A percentile compares a stretch with the other conserved stretches of the same genome.
These are phyloP conservation scores for Fraxinus paxiana DNA, from an alignment of 305 asterid genomes.

Conservation along the genomic window DNA sequence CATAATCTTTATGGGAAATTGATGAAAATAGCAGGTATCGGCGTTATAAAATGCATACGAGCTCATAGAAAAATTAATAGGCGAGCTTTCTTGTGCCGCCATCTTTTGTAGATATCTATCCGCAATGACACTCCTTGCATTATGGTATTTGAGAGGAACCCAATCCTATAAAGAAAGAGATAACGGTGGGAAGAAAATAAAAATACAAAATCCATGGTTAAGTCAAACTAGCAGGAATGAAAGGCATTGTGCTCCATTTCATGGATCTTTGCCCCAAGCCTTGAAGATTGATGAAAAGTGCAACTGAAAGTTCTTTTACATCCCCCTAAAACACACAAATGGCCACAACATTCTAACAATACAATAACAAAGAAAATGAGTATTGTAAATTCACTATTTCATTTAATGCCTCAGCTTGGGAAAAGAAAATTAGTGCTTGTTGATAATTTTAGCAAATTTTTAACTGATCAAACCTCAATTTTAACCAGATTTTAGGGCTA, in stretches of 20 bases:
- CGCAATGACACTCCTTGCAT: conserved; percentile 49
- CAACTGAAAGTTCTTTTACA: neutral
- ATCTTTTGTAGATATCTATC: conserved; percentile 44
- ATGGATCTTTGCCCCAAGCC: neutral
- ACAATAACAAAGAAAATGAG: conserved; percentile 8
- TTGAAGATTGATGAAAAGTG: neutral
- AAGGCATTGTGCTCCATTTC: neutral
- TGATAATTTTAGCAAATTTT: neutral
- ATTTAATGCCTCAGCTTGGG: neutral
- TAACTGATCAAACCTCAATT: neutral
- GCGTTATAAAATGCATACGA: conserved; percentile 38
- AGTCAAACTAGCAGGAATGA: neutral
- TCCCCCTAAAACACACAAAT: neutral
- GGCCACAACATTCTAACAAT: neutral
- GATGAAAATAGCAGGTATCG: conserved; percentile 9
- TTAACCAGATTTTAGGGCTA: neutral
- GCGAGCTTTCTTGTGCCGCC: conserved; percentile 44
- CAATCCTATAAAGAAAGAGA: conserved; percentile 41
- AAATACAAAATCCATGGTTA: neutral
- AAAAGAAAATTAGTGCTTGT: neutral
- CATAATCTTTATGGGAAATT: neutral
- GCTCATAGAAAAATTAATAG: conserved; percentile 54
- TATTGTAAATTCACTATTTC: neutral
- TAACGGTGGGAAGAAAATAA: neutral
- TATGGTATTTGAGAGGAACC: conserved; percentile 70